Conservation (phyloP, 176 grass and related monocot species). For the Chloris gayana region DNA sequence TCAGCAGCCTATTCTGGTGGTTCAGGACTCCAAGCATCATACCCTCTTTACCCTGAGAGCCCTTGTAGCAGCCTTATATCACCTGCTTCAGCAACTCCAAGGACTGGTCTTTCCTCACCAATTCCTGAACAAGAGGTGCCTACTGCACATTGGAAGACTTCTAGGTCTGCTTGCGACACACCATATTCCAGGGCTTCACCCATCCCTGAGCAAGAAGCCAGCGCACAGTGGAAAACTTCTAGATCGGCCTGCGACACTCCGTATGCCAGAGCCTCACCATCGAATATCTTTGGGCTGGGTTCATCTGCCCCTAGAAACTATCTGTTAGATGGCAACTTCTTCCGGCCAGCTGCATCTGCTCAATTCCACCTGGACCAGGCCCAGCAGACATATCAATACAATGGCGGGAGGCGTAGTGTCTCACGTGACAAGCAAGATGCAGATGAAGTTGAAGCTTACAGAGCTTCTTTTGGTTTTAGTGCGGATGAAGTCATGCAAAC, state of each 20-base stretch:
- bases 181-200: slow-evolving; percentile 71
- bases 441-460: slow-evolving; percentile 95
- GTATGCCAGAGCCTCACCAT: slow-evolving; percentile 64
- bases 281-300: slow-evolving; percentile 75
- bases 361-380: slow-evolving; percentile 97
- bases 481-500: slow-evolving; percentile 87
- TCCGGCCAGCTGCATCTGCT: slow-evolving; percentile 66
- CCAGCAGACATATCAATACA: slow-evolving; percentile 75
- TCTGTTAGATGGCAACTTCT: slow-evolving; percentile 73
- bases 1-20: slow-evolving; percentile 64
- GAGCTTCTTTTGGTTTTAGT: slow-evolving; percentile 99
- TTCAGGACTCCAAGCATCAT: slow-evolving; percentile 64
- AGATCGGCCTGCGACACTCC: slow-evolving; percentile 83
- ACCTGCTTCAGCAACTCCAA: slow-evolving; percentile 82
- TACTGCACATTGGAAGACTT: slow-evolving; percentile 63
- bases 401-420: slow-evolving; percentile 73
- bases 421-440: slow-evolving; percentile 95
- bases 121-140: slow-evolving; percentile 72
- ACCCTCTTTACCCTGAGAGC: slow-evolving; percentile 78
- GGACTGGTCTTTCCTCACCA: slow-evolving; percentile 83
- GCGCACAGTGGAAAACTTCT: slow-evolving; percentile 66
- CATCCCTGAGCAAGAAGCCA: slow-evolving; percentile 64
- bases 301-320: slow-evolving; percentile 72
- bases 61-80: slow-evolving; percentile 91
- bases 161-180: slow-evolving; percentile 74